Base-by-base conservation (phyloP, 1,284 basidiomycete species). In the Fomes fomentarius region DNA sequence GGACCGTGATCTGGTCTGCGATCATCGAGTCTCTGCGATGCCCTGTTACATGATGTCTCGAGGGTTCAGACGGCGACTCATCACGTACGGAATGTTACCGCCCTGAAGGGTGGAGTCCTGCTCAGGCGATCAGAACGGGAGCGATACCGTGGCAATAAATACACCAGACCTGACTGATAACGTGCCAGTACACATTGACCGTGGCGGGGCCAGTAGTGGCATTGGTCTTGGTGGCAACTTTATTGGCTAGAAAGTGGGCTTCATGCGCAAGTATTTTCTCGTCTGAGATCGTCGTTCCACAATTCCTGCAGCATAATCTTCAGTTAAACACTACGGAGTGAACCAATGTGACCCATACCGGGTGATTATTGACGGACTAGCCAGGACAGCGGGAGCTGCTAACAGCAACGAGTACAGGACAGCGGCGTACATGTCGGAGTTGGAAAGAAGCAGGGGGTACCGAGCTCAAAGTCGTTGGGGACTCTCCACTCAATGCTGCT, bases 101-200 rank as follows among this genome's bases (percentile, higher is more conserved):
- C 76, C 77, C 21, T 65, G 61, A 14, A 67, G 41, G 19, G 76
- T 74, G 5, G 53, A 57, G 61, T 76, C 71, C 52, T 72, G 39
- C 17, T 38, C 19, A 39, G 12, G n/a, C n/a, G n/a, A 25, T 26
- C n/a, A n/a, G 14, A 17, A 12, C 11, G 17, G 2, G 9, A 26
- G 26, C 19, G n/a, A 4, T 24, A 26, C 15, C 28, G 28, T 12
- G 28, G 34, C 41, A n/a, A 33, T 3, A n/a, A 26, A 19, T 15
- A 28, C 14, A 22, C 25, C 38, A 47, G 48, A 50, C 52, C 47
- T 54, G 46, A 62, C 68, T 69, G 60, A 83, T 71, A 52, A 81
- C 79, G 60, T 82, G 77, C 70, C 76, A 80, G 68, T 77, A 74
- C 28, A 82, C 71, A 54, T 74, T 58, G 31, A 71, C 50, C 10